Percentiles rank a stretch among this genome's conserved stretches.
These are phyloP conservation scores for Rhododendron ovatum DNA, from an alignment of 148 eudicot genomes.

Conservation along the genomic window DNA sequence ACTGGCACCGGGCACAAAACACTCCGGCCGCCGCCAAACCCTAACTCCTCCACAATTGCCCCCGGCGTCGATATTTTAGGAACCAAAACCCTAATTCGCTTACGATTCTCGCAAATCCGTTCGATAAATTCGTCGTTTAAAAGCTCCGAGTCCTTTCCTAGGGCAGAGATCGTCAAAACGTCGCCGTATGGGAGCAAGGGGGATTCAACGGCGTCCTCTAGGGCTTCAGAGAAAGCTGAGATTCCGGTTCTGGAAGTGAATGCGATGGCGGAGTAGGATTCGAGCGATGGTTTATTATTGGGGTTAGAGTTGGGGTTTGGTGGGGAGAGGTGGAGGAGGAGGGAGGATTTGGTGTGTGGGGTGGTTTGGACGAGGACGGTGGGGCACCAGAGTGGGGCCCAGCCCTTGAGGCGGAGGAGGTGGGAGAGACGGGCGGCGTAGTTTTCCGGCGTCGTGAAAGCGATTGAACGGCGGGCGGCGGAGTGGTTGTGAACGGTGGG, in stretches of 20 bases:
- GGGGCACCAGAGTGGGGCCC: conserved; percentile 73
- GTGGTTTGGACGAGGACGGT: conserved; percentile 60
- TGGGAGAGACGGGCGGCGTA: conserved; percentile 61
- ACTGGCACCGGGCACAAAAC: conserved; percentile 69
- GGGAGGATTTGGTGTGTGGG: conserved; percentile 31
- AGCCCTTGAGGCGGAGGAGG: conserved; percentile 44
- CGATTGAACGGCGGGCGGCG: conserved; percentile 33
- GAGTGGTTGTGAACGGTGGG: neutral
- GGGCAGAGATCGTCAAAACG: conserved; percentile 45
- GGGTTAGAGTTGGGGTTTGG: conserved; percentile 7
- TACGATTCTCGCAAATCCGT: conserved; percentile 26
- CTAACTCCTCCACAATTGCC: conserved; percentile 53
- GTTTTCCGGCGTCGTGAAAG: conserved; percentile 74
- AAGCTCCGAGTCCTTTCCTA: conserved; percentile 67
- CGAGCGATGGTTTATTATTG: conserved; percentile 23
- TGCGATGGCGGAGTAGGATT: conserved; percentile 60
- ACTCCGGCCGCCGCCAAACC: conserved; percentile 44
- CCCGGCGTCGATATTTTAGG: conserved; percentile 55
- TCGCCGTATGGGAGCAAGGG: conserved; percentile 31
- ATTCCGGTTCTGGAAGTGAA: conserved; percentile 85
- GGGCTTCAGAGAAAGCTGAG: conserved; percentile 55
- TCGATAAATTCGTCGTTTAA: conserved; percentile 29
- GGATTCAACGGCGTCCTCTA: conserved; percentile 13
- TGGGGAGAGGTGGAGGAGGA: conserved; percentile 25
- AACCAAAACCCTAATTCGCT: conserved; percentile 41